phyloP scores from a whole-genome alignment of 345 rosid genomes.

The Luvunga scandens region DNA sequence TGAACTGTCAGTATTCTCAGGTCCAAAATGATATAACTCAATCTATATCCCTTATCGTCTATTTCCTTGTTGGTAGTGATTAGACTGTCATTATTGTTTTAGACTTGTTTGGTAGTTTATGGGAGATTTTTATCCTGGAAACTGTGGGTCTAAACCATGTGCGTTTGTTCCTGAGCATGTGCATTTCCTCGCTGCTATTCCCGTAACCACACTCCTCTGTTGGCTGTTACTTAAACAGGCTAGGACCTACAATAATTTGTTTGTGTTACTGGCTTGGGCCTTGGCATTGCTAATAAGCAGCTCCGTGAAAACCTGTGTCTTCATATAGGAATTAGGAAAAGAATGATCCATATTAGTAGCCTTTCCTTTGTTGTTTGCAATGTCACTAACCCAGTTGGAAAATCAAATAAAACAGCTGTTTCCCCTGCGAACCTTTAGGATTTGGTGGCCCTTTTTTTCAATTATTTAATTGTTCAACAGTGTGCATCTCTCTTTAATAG shows the following conservation, averaged over 20 bases:
- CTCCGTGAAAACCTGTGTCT: background rate
- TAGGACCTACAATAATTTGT: slow-evolving; percentile 15
- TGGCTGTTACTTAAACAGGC: slow-evolving; percentile 27
- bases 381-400: slow-evolving; percentile 4
- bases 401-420: slow-evolving; percentile 10
- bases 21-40: background rate
- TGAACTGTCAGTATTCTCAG: background rate
- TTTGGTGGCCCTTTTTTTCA: background rate
- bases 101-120: background rate
- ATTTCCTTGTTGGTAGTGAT: slow-evolving; percentile 5
- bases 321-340: background rate
- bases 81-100: slow-evolving; percentile 6
- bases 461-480: background rate
- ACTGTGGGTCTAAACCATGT: slow-evolving; percentile 29
- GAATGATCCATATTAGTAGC: background rate
- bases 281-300: background rate
- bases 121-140: background rate
- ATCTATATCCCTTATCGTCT: background rate
- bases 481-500: background rate
- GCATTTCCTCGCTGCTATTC: slow-evolving; percentile 19
- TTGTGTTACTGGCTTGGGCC: slow-evolving; percentile 4
- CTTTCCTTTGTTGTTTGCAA: background rate
- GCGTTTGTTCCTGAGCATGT: slow-evolving; percentile 32
- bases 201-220: slow-evolving; percentile 4
- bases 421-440: slow-evolving; percentile 1